Conservation (phyloP, 2,329 filamentous ascomycete species). For the Monosporascus cannonballus region DNA sequence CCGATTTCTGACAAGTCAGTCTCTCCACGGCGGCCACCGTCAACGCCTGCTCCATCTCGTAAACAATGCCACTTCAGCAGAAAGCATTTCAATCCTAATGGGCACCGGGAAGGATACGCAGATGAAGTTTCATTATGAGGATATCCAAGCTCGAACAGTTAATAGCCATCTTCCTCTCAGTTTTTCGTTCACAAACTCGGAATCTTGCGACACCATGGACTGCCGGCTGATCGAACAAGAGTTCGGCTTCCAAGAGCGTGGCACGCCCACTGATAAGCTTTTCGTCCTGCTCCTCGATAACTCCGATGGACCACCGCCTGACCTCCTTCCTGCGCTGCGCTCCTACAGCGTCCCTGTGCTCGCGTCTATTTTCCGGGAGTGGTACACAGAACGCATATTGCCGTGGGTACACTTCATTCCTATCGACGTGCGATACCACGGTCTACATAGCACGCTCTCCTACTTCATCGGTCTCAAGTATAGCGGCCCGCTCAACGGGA, state of each 20-base stretch:
- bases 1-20: slow-evolving; percentile 40
- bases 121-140: slow-evolving; percentile 48
- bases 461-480: slow-evolving; percentile 62
- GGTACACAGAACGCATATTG: slow-evolving; percentile 68
- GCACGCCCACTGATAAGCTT: slow-evolving; percentile 56
- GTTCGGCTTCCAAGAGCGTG: slow-evolving; percentile 45
- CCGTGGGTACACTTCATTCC: slow-evolving; percentile 81
- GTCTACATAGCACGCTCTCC: slow-evolving; percentile 64
- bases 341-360: slow-evolving; percentile 65
- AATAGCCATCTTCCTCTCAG: slow-evolving; percentile 48
- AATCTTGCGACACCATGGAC: slow-evolving; percentile 44
- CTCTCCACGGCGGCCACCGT: slow-evolving; percentile 62
- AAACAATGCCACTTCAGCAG: slow-evolving; percentile 48
- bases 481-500: slow-evolving; percentile 36
- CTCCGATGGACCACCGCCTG: slow-evolving; percentile 56
- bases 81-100: slow-evolving; percentile 51
- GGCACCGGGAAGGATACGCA: slow-evolving; percentile 32
- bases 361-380: slow-evolving; percentile 67
- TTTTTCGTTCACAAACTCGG: slow-evolving; percentile 52
- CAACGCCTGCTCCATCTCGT: slow-evolving; percentile 66
- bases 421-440: slow-evolving; percentile 66
- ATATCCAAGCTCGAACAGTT: slow-evolving; percentile 45
- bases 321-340: slow-evolving; percentile 57
- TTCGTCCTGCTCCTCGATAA: slow-evolving; percentile 71
- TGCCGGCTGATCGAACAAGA: slow-evolving; percentile 47